phyloP scores from a whole-genome alignment of 1,284 basidiomycete species.

The Trametes hirsuta region DNA sequence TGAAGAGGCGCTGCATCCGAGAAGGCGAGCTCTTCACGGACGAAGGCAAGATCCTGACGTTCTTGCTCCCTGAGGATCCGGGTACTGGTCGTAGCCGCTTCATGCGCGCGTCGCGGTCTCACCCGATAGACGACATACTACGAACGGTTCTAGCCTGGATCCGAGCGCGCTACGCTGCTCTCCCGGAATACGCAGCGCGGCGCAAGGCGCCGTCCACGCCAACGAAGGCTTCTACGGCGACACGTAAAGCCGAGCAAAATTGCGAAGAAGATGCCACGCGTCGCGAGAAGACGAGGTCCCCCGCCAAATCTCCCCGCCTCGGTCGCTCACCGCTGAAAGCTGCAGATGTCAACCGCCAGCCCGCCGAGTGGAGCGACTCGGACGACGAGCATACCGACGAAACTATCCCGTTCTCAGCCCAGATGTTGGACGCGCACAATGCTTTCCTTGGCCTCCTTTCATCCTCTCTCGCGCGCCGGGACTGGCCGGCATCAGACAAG shows the following conservation, averaged over 20 bases:
- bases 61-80: neutral
- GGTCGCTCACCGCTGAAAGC: neutral
- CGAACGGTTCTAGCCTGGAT: no score
- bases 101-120: neutral
- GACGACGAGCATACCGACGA: neutral
- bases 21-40: neutral
- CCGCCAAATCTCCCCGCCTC: neutral
- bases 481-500: neutral
- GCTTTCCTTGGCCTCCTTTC: neutral
- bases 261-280: neutral
- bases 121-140: neutral
- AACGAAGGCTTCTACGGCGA: no score
- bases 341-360: neutral
- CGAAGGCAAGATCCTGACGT: neutral
- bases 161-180: no score
- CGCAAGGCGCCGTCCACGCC: no score
- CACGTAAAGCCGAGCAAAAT: neutral
- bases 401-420: neutral
- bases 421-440: neutral
- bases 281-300: neutral
- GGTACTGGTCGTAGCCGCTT: neutral
- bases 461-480: neutral
- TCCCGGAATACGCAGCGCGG: no score
- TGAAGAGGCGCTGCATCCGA: slow-evolving; percentile 1
- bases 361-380: no score